A percentile compares a stretch with the other conserved stretches of the same genome.
Conservation (phyloP, 2,329 filamentous ascomycete genomes). For the Ophiostoma angusticollis region DNA sequence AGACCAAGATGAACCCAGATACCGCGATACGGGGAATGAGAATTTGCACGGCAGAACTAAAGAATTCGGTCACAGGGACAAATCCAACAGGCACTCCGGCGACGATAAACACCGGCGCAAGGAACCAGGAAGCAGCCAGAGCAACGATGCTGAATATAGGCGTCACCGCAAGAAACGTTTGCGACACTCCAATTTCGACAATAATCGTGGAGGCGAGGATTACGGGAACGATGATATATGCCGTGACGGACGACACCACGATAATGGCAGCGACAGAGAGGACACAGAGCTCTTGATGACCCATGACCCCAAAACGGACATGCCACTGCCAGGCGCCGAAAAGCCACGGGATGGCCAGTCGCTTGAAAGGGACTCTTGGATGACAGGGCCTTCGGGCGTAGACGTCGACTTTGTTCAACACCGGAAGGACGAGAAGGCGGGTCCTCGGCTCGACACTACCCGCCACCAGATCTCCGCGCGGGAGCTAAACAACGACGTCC, state of each 20-base stretch:
- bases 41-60: too few relatives aligned
- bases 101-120: neutral
- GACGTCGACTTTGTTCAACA: constrained; percentile 73
- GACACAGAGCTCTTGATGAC: constrained; percentile 27
- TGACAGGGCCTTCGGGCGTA: constrained; percentile 73
- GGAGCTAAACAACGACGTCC: constrained; percentile 61
- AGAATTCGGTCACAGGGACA: too few relatives aligned
- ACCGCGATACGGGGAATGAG: too few relatives aligned
- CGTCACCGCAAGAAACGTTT: constrained; percentile 55
- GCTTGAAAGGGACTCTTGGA: constrained; percentile 75
- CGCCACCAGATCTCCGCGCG: constrained; percentile 62
- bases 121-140: neutral
- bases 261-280: constrained; percentile 18
- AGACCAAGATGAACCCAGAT: constrained; percentile 16
- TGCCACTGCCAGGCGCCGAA: constrained; percentile 39
- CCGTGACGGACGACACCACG: too few relatives aligned
- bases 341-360: constrained; percentile 21
- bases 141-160: constrained; percentile 31
- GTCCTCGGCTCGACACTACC: constrained; percentile 42
- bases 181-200: constrained; percentile 40
- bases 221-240: constrained; percentile 31
- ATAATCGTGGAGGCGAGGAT: constrained; percentile 17
- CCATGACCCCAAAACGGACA: constrained; percentile 36
- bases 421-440: constrained; percentile 40
- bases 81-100: too few relatives aligned